These are phyloP conservation scores for Fusarium sp. DNA, from an alignment of 2,329 filamentous ascomycete genomes.

Conservation along the genomic window DNA sequence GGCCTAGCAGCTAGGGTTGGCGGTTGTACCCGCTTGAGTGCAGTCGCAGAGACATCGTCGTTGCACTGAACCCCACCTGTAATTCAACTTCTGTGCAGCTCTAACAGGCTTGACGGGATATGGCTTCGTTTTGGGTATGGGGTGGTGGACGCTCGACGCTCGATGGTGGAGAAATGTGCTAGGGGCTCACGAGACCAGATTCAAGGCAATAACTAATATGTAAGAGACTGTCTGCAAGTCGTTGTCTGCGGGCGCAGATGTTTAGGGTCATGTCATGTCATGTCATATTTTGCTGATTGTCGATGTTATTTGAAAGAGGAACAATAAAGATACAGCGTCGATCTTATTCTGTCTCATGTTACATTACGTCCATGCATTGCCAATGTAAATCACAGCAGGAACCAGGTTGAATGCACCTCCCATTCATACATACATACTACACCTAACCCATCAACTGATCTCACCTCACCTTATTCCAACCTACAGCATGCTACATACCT, in stretches of 20 bases:
- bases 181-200: slow-evolving; percentile 29
- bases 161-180: slow-evolving; percentile 6
- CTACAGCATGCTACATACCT: not conserved
- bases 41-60: slow-evolving; percentile 11
- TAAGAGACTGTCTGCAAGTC: not conserved
- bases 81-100: slow-evolving; percentile 22
- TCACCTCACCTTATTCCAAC: not conserved
- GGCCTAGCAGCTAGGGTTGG: not conserved
- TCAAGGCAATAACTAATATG: slow-evolving; percentile 1
- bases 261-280: not conserved
- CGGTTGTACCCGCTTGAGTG: slow-evolving; percentile 25
- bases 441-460: slow-evolving; percentile 18
- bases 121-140: slow-evolving; percentile 29
- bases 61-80: slow-evolving; percentile 28
- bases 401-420: not conserved
- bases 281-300: not conserved
- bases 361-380: not conserved
- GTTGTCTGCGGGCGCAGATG: slow-evolving; percentile 10
- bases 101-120: slow-evolving; percentile 5
- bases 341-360: slow-evolving; percentile 5
- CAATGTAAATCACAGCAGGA: not conserved
- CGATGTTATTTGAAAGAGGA: not conserved
- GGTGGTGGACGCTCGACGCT: slow-evolving; percentile 17
- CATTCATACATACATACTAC: not conserved
- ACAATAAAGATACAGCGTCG: not conserved